Evolutionary conservation across 305 asterid species (phyloP).

Genomic region (Ruellia speciosa): DNA sequence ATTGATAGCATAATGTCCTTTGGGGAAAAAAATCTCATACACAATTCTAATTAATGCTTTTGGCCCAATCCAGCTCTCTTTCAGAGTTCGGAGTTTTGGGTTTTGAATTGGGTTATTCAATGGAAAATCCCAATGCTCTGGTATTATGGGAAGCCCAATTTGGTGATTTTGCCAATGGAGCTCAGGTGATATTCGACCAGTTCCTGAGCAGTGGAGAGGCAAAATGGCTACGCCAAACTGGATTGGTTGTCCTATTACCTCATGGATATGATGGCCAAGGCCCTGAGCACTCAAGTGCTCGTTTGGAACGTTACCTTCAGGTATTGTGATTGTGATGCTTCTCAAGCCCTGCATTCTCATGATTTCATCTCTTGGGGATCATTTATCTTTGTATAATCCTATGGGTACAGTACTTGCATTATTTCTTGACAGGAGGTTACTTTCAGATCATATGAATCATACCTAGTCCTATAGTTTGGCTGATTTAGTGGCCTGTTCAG

Average conservation of each 20-base stretch:
- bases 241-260: slow-evolving; percentile 79
- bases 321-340: slow-evolving; percentile 28
- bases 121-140: slow-evolving; percentile 92
- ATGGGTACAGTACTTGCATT: too few relatives aligned
- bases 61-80: slow-evolving; percentile 56
- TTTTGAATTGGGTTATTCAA: slow-evolving; percentile 86
- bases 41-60: slow-evolving; percentile 7
- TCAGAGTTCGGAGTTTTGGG: slow-evolving; percentile 96
- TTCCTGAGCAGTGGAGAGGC: slow-evolving; percentile 94
- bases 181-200: slow-evolving; percentile 96
- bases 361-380: too few relatives aligned
- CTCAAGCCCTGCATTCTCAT: slow-evolving; percentile 10
- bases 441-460: too few relatives aligned
- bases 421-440: too few relatives aligned
- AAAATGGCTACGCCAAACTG: slow-evolving; percentile 96
- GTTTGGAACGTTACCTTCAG: slow-evolving; percentile 94
- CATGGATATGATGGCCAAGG: slow-evolving; percentile 99
- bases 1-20: background rate
- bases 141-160: slow-evolving; percentile 97
- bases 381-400: too few relatives aligned
- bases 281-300: slow-evolving; percentile 98
- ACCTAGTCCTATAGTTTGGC: too few relatives aligned
- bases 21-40: background rate
- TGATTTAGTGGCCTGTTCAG: too few relatives aligned
- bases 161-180: slow-evolving; percentile 94